Evolutionary conservation across 1,139 yeast genomes (phyloP).

Genomic region (Eremothecium coryli): DNA sequence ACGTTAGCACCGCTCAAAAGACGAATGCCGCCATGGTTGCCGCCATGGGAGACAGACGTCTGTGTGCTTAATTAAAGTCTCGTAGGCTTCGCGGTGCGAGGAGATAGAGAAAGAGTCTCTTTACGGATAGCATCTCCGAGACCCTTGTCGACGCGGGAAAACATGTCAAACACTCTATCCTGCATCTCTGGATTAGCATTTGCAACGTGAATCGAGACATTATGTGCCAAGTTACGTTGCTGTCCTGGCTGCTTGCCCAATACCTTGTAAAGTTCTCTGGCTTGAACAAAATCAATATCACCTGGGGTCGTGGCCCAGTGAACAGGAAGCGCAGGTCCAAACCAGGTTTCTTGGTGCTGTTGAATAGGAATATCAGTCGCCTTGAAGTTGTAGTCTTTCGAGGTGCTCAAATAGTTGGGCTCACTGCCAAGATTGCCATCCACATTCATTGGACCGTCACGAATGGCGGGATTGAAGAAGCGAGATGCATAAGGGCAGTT

Average conservation of each 20-base stretch:
- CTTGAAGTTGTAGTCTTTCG: constrained; percentile 29
- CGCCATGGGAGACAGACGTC: too few relatives aligned
- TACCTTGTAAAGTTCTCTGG: constrained; percentile 60
- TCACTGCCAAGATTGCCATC: constrained; percentile 77
- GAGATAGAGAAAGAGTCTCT: constrained; percentile 49
- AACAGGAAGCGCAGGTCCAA: constrained; percentile 79
- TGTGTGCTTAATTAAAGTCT: neutral
- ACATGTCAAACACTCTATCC: constrained; percentile 71
- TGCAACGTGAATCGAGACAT: constrained; percentile 66
- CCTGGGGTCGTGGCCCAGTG: constrained; percentile 68
- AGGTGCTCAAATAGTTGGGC: constrained; percentile 67
- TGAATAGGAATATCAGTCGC: constrained; percentile 35
- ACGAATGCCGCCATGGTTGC: too few relatives aligned
- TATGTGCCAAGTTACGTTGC: constrained; percentile 75
- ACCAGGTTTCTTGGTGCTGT: constrained; percentile 76
- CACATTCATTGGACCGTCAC: constrained; percentile 83
- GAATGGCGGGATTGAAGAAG: constrained; percentile 55
- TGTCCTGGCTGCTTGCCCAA: constrained; percentile 69
- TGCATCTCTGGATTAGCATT: constrained; percentile 68
- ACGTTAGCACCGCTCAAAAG: too few relatives aligned
- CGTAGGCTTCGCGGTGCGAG: constrained; percentile 31
- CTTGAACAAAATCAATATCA: constrained; percentile 57
- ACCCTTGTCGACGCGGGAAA: constrained; percentile 59
- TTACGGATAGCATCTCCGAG: constrained; percentile 56
- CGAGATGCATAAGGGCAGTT: constrained; percentile 48